Evolutionary conservation across 2,329 filamentous ascomycete genomes (phyloP).

Genomic region (Seiridium unicorne): DNA sequence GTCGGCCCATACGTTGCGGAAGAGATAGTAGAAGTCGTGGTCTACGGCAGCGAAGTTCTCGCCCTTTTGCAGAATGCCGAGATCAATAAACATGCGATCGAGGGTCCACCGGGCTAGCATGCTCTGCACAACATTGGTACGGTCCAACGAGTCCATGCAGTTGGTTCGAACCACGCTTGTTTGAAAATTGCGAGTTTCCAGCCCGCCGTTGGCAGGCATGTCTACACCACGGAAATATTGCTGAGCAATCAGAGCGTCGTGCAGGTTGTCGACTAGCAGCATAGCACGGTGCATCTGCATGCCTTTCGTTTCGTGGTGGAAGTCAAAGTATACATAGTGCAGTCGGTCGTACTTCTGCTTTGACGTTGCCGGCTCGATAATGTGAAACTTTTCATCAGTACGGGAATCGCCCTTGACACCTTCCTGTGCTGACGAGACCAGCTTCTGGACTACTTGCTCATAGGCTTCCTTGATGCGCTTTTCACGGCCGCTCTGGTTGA

Average conservation of each 20-base stretch:
- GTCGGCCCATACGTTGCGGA: constrained; percentile 97
- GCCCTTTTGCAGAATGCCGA: constrained; percentile 74
- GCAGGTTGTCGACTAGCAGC: constrained; percentile 78
- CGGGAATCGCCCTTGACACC: constrained; percentile 61
- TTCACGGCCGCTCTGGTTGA: constrained; percentile 94
- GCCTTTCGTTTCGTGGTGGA: constrained; percentile 96
- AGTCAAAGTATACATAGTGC: constrained; percentile 98
- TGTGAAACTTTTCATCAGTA: constrained; percentile 77
- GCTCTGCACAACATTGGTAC: constrained; percentile 96
- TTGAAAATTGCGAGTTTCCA: constrained; percentile 81
- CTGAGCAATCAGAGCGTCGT: constrained; percentile 72
- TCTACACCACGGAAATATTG: constrained; percentile 93
- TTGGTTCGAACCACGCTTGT: constrained; percentile 93
- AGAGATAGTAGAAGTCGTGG: constrained; percentile 79
- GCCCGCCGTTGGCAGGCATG: constrained; percentile 71
- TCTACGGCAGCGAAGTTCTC: constrained; percentile 77
- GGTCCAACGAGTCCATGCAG: constrained; percentile 98
- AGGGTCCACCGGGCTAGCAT: constrained; percentile 91
- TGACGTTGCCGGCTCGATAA: constrained; percentile 63
- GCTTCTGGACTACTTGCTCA: constrained; percentile 79
- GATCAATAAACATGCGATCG: constrained; percentile 82
- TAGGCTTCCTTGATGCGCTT: constrained; percentile 88
- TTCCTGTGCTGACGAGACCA: constrained; percentile 70
- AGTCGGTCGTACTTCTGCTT: constrained; percentile 72
- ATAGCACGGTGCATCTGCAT: constrained; percentile 90